Conservation (phyloP, 176 grass and related monocot genomes). For the Eragrostis curvula region DNA sequence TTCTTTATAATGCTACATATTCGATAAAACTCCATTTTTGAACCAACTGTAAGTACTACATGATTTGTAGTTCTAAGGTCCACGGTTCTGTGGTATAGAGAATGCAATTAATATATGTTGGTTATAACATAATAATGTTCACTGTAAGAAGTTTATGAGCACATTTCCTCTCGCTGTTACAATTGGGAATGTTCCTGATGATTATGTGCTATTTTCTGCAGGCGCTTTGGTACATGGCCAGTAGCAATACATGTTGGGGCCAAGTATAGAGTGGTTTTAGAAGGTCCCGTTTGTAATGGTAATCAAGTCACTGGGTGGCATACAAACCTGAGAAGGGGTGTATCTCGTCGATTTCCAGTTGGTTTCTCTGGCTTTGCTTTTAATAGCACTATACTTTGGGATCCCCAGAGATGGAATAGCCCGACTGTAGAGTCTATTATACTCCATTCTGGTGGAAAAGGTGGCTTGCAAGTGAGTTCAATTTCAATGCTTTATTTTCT, state of each 20-base stretch:
- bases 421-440: slow-evolving; percentile 66
- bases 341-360: slow-evolving; percentile 66
- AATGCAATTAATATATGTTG: neutral
- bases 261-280: slow-evolving; percentile 65
- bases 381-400: slow-evolving; percentile 93
- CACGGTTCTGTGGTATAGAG: neutral
- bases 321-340: slow-evolving; percentile 60
- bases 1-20: neutral
- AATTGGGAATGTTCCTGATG: slow-evolving; percentile 34
- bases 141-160: neutral
- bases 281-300: slow-evolving; percentile 84
- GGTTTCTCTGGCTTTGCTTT: slow-evolving; percentile 89
- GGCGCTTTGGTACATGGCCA: slow-evolving; percentile 90
- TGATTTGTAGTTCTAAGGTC: neutral
- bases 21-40: neutral
- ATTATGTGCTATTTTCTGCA: slow-evolving; percentile 41
- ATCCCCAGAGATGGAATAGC: slow-evolving; percentile 80
- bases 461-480: slow-evolving; percentile 66
- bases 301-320: slow-evolving; percentile 90
- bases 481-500: neutral
- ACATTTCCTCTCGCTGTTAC: neutral
- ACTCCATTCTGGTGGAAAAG: slow-evolving; percentile 73
- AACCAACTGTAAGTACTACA: neutral
- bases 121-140: slow-evolving; percentile 8
- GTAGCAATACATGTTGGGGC: slow-evolving; percentile 72